These are phyloP conservation scores for Saraca asoca DNA, from an alignment of 331 rosid genomes.

Conservation along the genomic window DNA sequence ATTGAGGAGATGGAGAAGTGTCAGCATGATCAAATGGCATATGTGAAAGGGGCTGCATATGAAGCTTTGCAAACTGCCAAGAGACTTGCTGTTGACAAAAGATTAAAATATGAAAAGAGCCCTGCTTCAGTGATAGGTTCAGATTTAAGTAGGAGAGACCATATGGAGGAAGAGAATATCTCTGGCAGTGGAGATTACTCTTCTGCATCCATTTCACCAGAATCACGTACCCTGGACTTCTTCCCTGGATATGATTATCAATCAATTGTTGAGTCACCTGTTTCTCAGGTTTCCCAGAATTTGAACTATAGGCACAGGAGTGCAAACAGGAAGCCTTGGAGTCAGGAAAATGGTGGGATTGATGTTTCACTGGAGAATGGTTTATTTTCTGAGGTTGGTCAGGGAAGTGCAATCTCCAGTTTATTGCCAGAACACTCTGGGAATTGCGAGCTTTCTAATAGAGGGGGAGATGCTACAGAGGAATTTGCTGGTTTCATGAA, in stretches of 20 bases:
- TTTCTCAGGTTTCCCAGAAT: slow-evolving; percentile 48
- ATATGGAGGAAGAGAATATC: slow-evolving; percentile 42
- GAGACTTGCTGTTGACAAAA: slow-evolving; percentile 50
- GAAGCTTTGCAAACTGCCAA: slow-evolving; percentile 89
- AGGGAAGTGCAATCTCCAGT: slow-evolving; percentile 40
- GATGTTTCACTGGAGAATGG: slow-evolving; percentile 91
- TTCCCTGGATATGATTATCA: slow-evolving; percentile 54
- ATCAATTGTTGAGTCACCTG: slow-evolving; percentile 60
- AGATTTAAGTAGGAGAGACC: slow-evolving; percentile 54
- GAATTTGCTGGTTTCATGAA: slow-evolving; percentile 75
- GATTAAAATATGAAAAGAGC: slow-evolving; percentile 47
- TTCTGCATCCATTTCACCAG: slow-evolving; percentile 56
- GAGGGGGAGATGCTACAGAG: slow-evolving; percentile 43
- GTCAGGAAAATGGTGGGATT: slow-evolving; percentile 69
- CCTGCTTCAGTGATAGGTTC: slow-evolving; percentile 65
- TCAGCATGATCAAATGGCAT: slow-evolving; percentile 75
- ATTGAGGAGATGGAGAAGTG: slow-evolving; percentile 80
- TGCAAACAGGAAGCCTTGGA: slow-evolving; percentile 74
- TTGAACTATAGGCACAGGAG: slow-evolving; percentile 49
- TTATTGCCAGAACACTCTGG: slow-evolving; percentile 31
- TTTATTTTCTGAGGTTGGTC: slow-evolving; percentile 53
- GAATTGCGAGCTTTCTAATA: slow-evolving; percentile 35
- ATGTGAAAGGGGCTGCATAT: slow-evolving; percentile 79
- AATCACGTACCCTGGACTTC: slow-evolving; percentile 64
- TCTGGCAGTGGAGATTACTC: slow-evolving; percentile 50